phyloP scores from a whole-genome alignment of 805 yeast genomes.

The Starmerella powellii region DNA sequence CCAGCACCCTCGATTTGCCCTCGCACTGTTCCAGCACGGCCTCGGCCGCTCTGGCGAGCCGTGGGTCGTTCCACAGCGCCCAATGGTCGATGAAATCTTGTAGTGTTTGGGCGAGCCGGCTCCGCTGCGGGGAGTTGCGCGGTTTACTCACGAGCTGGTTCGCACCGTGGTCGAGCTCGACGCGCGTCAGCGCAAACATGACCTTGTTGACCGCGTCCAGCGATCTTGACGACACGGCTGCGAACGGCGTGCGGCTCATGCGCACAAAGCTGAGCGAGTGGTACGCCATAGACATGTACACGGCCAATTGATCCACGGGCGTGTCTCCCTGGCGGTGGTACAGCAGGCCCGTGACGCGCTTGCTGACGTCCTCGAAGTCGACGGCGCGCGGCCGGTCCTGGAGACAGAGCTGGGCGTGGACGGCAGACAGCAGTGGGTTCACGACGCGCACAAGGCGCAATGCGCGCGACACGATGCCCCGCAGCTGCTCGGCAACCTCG shows the following conservation, averaged over 20 bases:
- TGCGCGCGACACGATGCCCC: background rate
- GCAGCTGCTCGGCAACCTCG: background rate
- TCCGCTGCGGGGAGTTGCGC: background rate
- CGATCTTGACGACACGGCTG: constrained; percentile 3
- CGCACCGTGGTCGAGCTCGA: constrained; percentile 16
- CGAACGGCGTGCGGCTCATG: constrained; percentile 12
- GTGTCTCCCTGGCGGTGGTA: background rate
- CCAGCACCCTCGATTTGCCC: constrained; percentile 2
- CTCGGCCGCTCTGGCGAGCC: constrained; percentile 14
- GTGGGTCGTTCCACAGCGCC: constrained; percentile 16
- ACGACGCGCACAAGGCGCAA: background rate
- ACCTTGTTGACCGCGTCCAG: constrained; percentile 17
- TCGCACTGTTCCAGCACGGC: constrained; percentile 13
- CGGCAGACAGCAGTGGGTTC: constrained; percentile 9
- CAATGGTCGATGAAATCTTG: constrained; percentile 15
- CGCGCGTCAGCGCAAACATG: constrained; percentile 15
- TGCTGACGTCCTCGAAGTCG: constrained; percentile 11
- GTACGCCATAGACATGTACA: constrained; percentile 16
- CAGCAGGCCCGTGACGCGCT: background rate
- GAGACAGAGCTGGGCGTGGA: constrained; percentile 9
- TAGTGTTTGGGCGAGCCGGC: constrained; percentile 4
- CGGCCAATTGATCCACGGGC: constrained; percentile 8
- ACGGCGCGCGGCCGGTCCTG: constrained; percentile 12
- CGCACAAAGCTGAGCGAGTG: constrained; percentile 14
- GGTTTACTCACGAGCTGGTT: constrained; percentile 3